Conservation (phyloP, 2,329 filamentous ascomycete species). For the Penicillium verrucosum region DNA sequence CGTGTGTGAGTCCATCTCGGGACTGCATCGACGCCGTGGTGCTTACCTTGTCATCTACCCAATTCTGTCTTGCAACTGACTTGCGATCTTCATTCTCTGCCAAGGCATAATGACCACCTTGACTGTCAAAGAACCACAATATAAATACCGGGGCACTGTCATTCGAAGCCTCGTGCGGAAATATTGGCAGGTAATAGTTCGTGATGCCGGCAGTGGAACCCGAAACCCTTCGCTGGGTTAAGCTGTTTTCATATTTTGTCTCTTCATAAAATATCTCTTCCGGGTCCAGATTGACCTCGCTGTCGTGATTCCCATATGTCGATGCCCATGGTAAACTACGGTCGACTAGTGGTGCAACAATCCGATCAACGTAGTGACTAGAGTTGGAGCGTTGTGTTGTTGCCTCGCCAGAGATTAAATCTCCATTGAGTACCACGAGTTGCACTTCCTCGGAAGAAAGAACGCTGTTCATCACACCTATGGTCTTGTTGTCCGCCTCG, state of each 20-base stretch:
- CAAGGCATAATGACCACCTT: slow-evolving; percentile 55
- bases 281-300: slow-evolving; percentile 56
- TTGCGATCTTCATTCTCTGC: slow-evolving; percentile 28
- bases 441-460: slow-evolving; percentile 56
- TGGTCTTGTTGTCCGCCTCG: slow-evolving; percentile 55
- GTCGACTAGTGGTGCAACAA: slow-evolving; percentile 57
- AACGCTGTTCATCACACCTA: slow-evolving; percentile 56
- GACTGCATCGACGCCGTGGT: too few relatives aligned
- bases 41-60: slow-evolving; percentile 43
- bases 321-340: slow-evolving; percentile 61
- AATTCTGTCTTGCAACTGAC: slow-evolving; percentile 38
- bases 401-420: slow-evolving; percentile 68
- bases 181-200: slow-evolving; percentile 57
- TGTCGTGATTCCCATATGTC: slow-evolving; percentile 70
- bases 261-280: slow-evolving; percentile 43
- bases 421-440: slow-evolving; percentile 68
- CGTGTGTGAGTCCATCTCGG: too few relatives aligned
- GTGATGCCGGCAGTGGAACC: slow-evolving; percentile 44
- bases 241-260: slow-evolving; percentile 33
- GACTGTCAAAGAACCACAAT: slow-evolving; percentile 71
- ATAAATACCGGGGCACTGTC: slow-evolving; percentile 44
- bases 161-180: slow-evolving; percentile 41
- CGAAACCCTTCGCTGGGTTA: slow-evolving; percentile 46
- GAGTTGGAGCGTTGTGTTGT: slow-evolving; percentile 52
- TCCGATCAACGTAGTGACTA: slow-evolving; percentile 57